Conservation (phyloP, 2,329 filamentous ascomycete species). For the Mollisiaceae sp. region DNA sequence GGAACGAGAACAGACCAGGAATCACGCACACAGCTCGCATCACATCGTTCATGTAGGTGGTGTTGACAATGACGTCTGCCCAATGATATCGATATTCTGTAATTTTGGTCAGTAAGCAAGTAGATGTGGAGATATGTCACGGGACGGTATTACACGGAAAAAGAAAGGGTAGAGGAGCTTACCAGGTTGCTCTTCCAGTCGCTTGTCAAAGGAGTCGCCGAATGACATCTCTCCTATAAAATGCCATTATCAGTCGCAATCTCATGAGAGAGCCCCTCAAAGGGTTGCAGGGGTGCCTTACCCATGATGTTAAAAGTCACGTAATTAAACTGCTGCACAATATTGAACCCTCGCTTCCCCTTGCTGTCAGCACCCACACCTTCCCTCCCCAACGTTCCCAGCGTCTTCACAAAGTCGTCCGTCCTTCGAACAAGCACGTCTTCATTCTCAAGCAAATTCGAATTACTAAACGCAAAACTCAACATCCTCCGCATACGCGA, state of each 20-base stretch:
- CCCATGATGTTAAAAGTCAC: constrained; percentile 34
- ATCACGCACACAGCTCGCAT: constrained; percentile 31
- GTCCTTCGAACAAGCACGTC: constrained; percentile 28
- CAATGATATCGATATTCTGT: constrained; percentile 33
- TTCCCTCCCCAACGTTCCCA: constrained; percentile 10
- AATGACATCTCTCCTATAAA: constrained; percentile 31
- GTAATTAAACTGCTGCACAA: constrained; percentile 31
- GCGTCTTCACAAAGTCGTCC: constrained; percentile 23
- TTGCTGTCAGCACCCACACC: background rate
- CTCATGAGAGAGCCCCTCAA: background rate
- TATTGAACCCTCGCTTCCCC: constrained; percentile 25
- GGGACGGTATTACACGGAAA: background rate
- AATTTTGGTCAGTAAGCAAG: background rate
- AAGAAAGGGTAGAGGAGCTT: background rate
- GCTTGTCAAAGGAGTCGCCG: constrained; percentile 29
- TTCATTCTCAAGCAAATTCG: constrained; percentile 33
- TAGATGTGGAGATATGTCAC: background rate
- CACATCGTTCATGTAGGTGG: constrained; percentile 34
- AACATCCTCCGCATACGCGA: constrained; percentile 33
- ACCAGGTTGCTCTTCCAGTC: constrained; percentile 27
- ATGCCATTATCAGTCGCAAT: background rate
- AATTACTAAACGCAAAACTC: constrained; percentile 32
- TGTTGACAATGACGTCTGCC: constrained; percentile 34
- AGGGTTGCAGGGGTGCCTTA: background rate
- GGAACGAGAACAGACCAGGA: constrained; percentile 27